Conservation (phyloP, 2,329 filamentous ascomycete species). For the Lachnellula occidentalis region DNA sequence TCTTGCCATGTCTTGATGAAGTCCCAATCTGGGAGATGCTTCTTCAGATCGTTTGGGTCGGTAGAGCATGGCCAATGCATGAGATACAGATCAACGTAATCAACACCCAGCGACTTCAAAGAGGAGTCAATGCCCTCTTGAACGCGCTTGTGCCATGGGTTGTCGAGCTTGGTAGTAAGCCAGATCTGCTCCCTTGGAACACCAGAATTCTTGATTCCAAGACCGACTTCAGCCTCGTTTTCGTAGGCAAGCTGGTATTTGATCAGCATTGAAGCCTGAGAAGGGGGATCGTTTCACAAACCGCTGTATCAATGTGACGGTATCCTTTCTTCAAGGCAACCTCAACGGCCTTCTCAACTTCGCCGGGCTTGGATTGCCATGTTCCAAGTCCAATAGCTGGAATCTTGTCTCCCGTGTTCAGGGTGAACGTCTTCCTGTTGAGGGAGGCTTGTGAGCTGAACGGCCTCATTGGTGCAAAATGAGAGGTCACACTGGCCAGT, state of each 20-base stretch:
- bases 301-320: conserved; percentile 64
- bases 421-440: conserved; percentile 51
- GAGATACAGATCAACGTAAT: conserved; percentile 66
- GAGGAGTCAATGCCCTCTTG: conserved; percentile 55
- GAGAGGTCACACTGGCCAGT: conserved; percentile 17
- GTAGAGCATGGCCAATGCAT: conserved; percentile 68
- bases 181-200: conserved; percentile 63
- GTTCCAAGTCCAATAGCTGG: conserved; percentile 72
- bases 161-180: conserved; percentile 78
- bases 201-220: conserved; percentile 60
- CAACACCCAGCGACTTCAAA: conserved; percentile 53
- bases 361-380: conserved; percentile 65
- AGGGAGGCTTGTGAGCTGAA: conserved; percentile 17
- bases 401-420: conserved; percentile 74
- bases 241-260: conserved; percentile 56
- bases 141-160: conserved; percentile 69
- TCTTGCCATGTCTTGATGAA: conserved; percentile 74
- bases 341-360: conserved; percentile 67
- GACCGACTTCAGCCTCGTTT: conserved; percentile 66
- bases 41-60: conserved; percentile 51
- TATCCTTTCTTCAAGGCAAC: conserved; percentile 63
- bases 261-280: conserved; percentile 1
- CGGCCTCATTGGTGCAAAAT: conserved; percentile 11
- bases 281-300: neutral
- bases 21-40: conserved; percentile 72